A percentile compares a stretch with the other conserved stretches of the same genome.
These are phyloP conservation scores for Mrakia frigida DNA, from an alignment of 768 basidiomycete genomes.

Conservation along the genomic window DNA sequence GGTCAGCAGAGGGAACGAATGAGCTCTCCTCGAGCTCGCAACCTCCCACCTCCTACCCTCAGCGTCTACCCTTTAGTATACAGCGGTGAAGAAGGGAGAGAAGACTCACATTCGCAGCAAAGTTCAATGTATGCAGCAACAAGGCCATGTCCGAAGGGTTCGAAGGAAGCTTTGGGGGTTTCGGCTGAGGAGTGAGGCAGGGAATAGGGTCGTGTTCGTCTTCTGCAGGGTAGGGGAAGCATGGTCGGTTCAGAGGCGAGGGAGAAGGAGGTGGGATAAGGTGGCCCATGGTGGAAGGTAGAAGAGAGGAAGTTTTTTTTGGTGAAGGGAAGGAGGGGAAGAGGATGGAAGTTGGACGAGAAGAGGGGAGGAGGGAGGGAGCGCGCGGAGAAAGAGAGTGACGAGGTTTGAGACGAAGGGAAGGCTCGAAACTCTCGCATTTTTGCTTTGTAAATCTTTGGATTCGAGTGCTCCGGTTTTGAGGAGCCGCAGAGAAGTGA, in stretches of 20 bases:
- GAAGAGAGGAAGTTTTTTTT: neutral
- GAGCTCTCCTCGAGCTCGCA: neutral
- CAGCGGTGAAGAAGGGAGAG: too few relatives aligned
- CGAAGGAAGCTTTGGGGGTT: neutral
- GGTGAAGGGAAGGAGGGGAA: neutral
- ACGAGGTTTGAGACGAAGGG: too few relatives aligned
- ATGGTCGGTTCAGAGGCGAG: neutral
- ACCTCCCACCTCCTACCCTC: too few relatives aligned
- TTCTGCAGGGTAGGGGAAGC: neutral
- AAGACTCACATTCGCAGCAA: neutral
- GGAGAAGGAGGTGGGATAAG: neutral
- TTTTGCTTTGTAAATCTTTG: too few relatives aligned
- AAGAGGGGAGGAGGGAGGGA: too few relatives aligned
- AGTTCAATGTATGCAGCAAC: slow-evolving; percentile 5
- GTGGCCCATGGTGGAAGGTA: neutral
- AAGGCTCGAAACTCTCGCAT: too few relatives aligned
- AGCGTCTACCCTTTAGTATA: too few relatives aligned
- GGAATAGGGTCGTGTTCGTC: neutral
- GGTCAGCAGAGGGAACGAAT: neutral
- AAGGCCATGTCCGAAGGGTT: slow-evolving; percentile 10
- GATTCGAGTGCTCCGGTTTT: too few relatives aligned
- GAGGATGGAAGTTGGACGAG: neutral
- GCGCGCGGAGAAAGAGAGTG: too few relatives aligned
- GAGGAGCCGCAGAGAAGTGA: too few relatives aligned
- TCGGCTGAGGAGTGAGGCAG: neutral